Evolutionary conservation across 225 moss, liverwort and hornwort species (phyloP).

Genomic region (Marchantia polymorpha): DNA sequence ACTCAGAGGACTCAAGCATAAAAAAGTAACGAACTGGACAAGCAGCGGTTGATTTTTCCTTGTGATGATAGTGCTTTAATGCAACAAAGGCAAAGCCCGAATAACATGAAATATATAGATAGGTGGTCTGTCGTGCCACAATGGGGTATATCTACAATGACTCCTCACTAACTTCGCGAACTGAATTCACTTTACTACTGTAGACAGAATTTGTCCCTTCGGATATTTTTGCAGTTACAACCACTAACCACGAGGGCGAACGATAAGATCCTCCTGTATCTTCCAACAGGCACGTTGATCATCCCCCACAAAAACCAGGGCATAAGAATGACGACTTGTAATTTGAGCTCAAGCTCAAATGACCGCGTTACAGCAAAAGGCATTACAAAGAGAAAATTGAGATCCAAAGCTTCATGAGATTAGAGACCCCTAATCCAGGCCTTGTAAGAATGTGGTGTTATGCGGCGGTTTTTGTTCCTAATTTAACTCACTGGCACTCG

Average conservation of each 20-base stretch:
- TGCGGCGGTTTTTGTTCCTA: constrained; percentile 22
- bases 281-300: constrained; percentile 4
- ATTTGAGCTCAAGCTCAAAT: constrained; percentile 33
- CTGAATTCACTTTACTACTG: constrained; percentile 2
- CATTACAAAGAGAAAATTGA: constrained; percentile 30
- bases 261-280: neutral
- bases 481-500: constrained; percentile 21
- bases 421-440: constrained; percentile 26
- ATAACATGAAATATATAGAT: constrained; percentile 8
- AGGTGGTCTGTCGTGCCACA: neutral
- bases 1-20: too few species aligned
- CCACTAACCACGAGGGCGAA: neutral
- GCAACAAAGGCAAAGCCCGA: constrained; percentile 8
- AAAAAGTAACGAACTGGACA: too few species aligned
- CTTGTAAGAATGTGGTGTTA: constrained; percentile 29
- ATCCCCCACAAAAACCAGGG: constrained; percentile 25
- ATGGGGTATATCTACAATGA: constrained; percentile 5
- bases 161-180: constrained; percentile 1
- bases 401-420: constrained; percentile 27
- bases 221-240: neutral
- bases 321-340: constrained; percentile 21
- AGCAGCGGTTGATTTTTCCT: neutral
- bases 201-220: neutral
- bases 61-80: constrained; percentile 3
- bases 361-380: constrained; percentile 27